These are phyloP conservation scores for Paracoccidioides brasiliensis DNA, from an alignment of 2,329 filamentous ascomycete species.

Conservation along the genomic window DNA sequence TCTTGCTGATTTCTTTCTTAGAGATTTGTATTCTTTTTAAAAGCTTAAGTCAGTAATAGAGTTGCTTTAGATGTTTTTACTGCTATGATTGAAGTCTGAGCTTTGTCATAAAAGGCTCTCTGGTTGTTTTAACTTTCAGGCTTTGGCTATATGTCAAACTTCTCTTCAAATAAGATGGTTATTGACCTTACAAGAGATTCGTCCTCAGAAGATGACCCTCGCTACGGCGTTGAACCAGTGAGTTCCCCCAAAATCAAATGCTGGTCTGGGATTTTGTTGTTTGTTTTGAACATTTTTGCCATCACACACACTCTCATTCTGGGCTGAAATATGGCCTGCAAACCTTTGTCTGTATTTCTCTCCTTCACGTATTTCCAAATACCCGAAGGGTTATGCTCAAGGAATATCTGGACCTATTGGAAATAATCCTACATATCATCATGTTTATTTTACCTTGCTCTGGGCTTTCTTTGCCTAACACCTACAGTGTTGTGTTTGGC, in stretches of 20 bases:
- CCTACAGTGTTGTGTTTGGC: neutral
- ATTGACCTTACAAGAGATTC: conserved; percentile 19
- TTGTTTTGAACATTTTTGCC: neutral
- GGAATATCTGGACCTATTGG: too few species aligned
- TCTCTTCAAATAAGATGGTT: conserved; percentile 9
- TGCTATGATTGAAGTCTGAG: neutral
- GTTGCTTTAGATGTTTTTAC: too few species aligned
- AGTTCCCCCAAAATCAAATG: neutral
- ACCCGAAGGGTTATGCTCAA: too few species aligned
- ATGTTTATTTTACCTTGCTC: too few species aligned
- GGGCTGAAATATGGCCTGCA: too few species aligned
- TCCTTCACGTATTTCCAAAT: neutral
- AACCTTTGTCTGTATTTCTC: neutral
- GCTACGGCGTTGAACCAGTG: neutral
- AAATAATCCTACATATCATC: too few species aligned
- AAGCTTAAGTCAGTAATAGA: too few species aligned
- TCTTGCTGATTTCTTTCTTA: neutral
- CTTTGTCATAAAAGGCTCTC: neutral
- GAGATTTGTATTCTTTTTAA: neutral
- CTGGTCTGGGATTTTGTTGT: neutral
- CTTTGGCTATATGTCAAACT: neutral
- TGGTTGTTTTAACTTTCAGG: neutral
- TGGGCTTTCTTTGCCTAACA: too few species aligned
- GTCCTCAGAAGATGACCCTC: conserved; percentile 12
- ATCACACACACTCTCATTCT: neutral